Conservation (phyloP, 2,329 filamentous ascomycete genomes). For the Diaporthe sp. region DNA sequence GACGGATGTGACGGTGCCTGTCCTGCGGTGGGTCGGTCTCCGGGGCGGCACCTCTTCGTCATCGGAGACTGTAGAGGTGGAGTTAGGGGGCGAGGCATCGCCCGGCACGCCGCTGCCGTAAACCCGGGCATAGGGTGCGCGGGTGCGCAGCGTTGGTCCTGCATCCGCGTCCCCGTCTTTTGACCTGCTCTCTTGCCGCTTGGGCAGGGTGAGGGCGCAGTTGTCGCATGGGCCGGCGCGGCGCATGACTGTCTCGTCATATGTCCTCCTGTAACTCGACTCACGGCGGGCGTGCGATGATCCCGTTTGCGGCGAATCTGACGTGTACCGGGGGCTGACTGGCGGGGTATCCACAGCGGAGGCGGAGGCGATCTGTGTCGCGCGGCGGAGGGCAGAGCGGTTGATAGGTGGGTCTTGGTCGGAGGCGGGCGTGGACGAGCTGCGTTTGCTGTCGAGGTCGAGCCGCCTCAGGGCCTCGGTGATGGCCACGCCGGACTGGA, state of each 20-base stretch:
- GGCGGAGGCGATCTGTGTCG: constrained; percentile 45
- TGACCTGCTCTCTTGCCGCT: constrained; percentile 48
- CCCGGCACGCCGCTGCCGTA: constrained; percentile 54
- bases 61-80: constrained; percentile 62
- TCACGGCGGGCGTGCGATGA: constrained; percentile 56
- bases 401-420: constrained; percentile 57
- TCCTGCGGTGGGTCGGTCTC: constrained; percentile 49
- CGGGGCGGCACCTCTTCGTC: constrained; percentile 57
- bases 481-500: constrained; percentile 48
- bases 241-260: constrained; percentile 73
- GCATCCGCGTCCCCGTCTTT: constrained; percentile 47
- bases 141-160: constrained; percentile 68
- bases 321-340: constrained; percentile 60
- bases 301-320: constrained; percentile 34
- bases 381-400: constrained; percentile 53
- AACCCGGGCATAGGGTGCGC: constrained; percentile 69
- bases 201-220: constrained; percentile 73
- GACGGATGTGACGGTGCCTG: constrained; percentile 54
- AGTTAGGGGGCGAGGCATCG: constrained; percentile 62
- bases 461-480: constrained; percentile 60
- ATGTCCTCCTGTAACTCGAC: constrained; percentile 70
- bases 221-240: constrained; percentile 74
- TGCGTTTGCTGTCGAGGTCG: constrained; percentile 53
- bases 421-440: constrained; percentile 54
- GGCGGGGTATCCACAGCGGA: constrained; percentile 67